Base-by-base conservation (phyloP, 805 yeast genomes). In the Lachancea sp. region DNA sequence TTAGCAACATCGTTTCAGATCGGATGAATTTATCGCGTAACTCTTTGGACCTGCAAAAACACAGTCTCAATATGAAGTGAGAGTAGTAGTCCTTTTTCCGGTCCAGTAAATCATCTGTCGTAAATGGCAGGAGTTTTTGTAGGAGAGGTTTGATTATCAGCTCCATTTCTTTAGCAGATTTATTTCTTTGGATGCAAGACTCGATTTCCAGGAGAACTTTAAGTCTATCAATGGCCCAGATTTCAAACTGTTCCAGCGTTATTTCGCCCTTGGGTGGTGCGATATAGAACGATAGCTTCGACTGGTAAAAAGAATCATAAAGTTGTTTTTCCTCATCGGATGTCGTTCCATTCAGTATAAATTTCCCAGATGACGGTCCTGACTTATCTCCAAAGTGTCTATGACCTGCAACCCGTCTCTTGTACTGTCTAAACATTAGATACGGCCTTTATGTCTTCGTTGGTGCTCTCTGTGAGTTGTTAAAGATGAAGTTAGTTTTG, bases 151-250 rank as follows among this genome's bases (percentile, higher is more conserved):
- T 77, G 49, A 90, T 67, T 3, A 74, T 65, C 8, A 65, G 55
- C 50, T 82, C 90, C 25, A 77, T 75, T 42, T 88, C 96, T 48
- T 74, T 75, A 34, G 74, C 56, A 1, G 73, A 60, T 52, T 78
- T 77, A 45, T 80, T 78, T 50, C 94, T 71, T 18, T 81, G 77
- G 31, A 72, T 54, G 47, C 83, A 76, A 1, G 86, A 74, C 54
- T 90, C 97, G 37, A 92, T 80, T 56, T 87, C 96, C 40, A 88
- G 74, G 43, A 92, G 69, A 7, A 92, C 76, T 55, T 82, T 79
- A 47, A 90, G 69, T 45, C 99, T 68, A 55, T 90, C 97, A 40
- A 92, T 81, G 4, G 97, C 97, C 96, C 97, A 92, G 4, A 72
- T 71, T 64, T 92, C 98, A 62, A 92, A 92, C 54, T 92, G 85